Evolutionary conservation across 2,329 filamentous ascomycete species (phyloP), one percentile per base, ranked within the genome.

Genomic region (Geosmithia flava): DNA sequence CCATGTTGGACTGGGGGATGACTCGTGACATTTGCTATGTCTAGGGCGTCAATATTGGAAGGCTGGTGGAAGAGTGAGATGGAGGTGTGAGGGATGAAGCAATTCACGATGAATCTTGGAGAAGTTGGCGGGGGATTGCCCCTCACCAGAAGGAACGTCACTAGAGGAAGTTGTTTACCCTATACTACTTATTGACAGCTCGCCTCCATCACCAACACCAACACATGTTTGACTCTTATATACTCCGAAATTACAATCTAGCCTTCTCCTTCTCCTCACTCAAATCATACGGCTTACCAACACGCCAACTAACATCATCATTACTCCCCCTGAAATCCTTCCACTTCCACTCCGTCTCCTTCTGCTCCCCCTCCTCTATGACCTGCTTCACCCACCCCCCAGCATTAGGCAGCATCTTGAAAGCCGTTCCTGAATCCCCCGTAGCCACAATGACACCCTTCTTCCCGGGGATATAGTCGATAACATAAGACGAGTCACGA

Each of bases 351-450:
- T 73, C 58, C 7, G 56, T 50, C 16, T 68, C 56, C 2, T 53
- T 55, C 57, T 80, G 75, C 41, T 58, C 53, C 0, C 65, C 64
- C 16, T 65, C 57, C 27, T 69, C 66, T 2, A 80, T 47, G 6
- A 79, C 53, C 11, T 69, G 64, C 30, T 60, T 62, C 2, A 78
- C 68, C 67, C 73, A 80, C 19, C 60, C 54, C 0, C 78, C 76
- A 7, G 73, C 62, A 27, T 78, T 67, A 0, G 76, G 78, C 45
- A 81, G 67, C 74, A 81, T 78, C 60, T 81, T 81, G 58, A 80
- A 80, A 0, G 71, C 75, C 54, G 82, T 78, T 0, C 77, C 78
- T 1, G 76, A 81, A 54, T 81, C 78, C 0, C 78, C 78, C 0
- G 74, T 71, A 1, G 74, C 52, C 0, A 79, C 56, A 2, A 81